Percentiles rank a stretch among this genome's conserved stretches.
phyloP scores from a whole-genome alignment of 805 yeast genomes.

The Candida corydali region DNA sequence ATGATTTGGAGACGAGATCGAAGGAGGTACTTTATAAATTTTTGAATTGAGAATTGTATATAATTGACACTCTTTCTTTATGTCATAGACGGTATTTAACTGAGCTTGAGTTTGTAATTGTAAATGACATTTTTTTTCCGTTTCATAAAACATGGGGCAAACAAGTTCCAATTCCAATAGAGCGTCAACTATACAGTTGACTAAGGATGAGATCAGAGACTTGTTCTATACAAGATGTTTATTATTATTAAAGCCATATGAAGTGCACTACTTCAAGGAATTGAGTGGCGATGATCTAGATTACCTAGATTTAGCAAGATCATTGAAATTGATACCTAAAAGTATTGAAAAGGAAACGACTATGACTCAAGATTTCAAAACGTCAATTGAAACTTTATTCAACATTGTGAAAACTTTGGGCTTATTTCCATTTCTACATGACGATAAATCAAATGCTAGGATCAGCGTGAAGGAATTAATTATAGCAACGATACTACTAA shows the following conservation, averaged over 20 bases:
- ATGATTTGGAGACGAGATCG: constrained; percentile 29
- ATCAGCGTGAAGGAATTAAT: constrained; percentile 35
- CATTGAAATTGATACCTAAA: constrained; percentile 15
- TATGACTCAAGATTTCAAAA: background rate
- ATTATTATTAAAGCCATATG: constrained; percentile 15
- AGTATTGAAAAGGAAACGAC: constrained; percentile 3
- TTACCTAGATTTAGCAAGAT: constrained; percentile 17
- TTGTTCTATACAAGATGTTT: constrained; percentile 17
- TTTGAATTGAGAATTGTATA: constrained; percentile 11
- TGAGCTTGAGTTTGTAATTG: background rate
- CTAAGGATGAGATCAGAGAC: constrained; percentile 17
- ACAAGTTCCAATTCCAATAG: constrained; percentile 4
- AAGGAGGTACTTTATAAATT: constrained; percentile 22
- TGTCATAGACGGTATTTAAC: too few relatives aligned
- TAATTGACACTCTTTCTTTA: background rate
- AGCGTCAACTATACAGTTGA: constrained; percentile 13
- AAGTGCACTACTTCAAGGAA: constrained; percentile 17
- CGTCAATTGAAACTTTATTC: constrained; percentile 25
- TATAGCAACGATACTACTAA: constrained; percentile 31
- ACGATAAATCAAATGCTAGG: constrained; percentile 30
- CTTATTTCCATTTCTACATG: constrained; percentile 46
- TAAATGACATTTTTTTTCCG: background rate
- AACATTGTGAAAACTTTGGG: constrained; percentile 41
- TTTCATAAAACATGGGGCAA: constrained; percentile 21
- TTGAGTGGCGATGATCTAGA: constrained; percentile 11